These are phyloP conservation scores for Microsporum ferrugineum DNA, from an alignment of 2,329 filamentous ascomycete genomes.

Conservation along the genomic window DNA sequence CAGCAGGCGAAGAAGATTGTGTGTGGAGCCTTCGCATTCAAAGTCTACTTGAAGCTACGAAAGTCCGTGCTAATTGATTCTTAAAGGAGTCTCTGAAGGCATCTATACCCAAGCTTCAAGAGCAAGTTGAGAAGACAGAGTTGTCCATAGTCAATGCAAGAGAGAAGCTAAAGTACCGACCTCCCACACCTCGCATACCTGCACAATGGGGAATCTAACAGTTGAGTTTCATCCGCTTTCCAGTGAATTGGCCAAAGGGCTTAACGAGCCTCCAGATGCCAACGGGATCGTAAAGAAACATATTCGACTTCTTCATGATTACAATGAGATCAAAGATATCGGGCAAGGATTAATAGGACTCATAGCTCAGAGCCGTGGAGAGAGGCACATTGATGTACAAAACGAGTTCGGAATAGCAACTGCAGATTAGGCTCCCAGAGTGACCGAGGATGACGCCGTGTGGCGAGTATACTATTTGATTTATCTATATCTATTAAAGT, in stretches of 20 bases:
- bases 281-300: slow-evolving; percentile 48
- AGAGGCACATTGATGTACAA: slow-evolving; percentile 38
- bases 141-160: slow-evolving; percentile 25
- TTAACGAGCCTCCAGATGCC: slow-evolving; percentile 27
- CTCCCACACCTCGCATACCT: background rate
- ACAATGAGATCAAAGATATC: slow-evolving; percentile 61
- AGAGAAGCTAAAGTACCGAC: slow-evolving; percentile 26
- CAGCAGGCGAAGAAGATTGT: slow-evolving; percentile 22
- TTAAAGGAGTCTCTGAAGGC: slow-evolving; percentile 31
- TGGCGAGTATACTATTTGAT: background rate
- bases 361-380: slow-evolving; percentile 53
- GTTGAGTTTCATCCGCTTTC: slow-evolving; percentile 6
- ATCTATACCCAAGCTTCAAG: slow-evolving; percentile 37
- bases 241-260: background rate
- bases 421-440: slow-evolving; percentile 22
- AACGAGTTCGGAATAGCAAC: slow-evolving; percentile 30
- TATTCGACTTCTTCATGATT: slow-evolving; percentile 54
- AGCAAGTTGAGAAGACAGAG: slow-evolving; percentile 30
- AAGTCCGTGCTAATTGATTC: background rate
- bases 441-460: background rate
- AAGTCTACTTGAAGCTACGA: background rate
- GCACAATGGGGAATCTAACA: background rate
- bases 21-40: slow-evolving; percentile 7
- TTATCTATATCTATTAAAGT: slow-evolving; percentile 1
- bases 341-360: slow-evolving; percentile 55